These are phyloP conservation scores for Colletotrichum zoysiae DNA, from an alignment of 2,329 filamentous ascomycete species.

Conservation along the genomic window DNA sequence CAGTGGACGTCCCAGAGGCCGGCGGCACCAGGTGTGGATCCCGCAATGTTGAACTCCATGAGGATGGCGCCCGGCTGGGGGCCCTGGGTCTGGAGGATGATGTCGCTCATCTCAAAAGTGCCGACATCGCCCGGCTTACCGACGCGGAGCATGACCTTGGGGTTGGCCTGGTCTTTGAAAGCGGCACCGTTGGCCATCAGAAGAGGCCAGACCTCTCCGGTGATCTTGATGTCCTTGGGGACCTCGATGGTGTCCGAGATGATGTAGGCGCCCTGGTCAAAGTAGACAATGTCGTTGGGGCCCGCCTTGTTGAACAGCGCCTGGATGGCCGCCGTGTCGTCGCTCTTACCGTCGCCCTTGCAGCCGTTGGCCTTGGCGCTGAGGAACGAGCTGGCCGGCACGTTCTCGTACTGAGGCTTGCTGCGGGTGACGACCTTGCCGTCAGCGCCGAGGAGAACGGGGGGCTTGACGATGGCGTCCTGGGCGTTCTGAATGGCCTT, in stretches of 20 bases:
- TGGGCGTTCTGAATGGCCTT: conserved; percentile 71
- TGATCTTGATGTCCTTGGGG: conserved; percentile 86
- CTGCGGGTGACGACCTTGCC: conserved; percentile 84
- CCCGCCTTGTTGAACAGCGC: conserved; percentile 77
- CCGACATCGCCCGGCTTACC: conserved; percentile 83
- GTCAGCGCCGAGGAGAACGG: conserved; percentile 69
- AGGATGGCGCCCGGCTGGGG: conserved; percentile 89
- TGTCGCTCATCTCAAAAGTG: conserved; percentile 86
- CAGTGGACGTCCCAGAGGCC: conserved; percentile 98
- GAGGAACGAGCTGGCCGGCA: conserved; percentile 78
- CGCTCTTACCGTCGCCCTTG: conserved; percentile 86
- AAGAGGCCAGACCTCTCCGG: conserved; percentile 91
- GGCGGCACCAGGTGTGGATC: conserved; percentile 73
- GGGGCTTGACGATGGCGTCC: conserved; percentile 72
- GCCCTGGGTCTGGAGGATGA: conserved; percentile 87
- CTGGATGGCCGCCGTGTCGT: conserved; percentile 90
- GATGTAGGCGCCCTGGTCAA: conserved; percentile 81
- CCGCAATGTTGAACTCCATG: conserved; percentile 90
- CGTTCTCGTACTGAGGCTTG: conserved; percentile 87
- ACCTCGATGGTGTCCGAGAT: conserved; percentile 78
- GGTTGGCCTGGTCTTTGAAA: conserved; percentile 82
- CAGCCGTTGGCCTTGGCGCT: conserved; percentile 87
- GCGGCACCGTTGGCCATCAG: conserved; percentile 84
- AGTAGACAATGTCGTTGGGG: conserved; percentile 76
- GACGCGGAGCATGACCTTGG: conserved; percentile 87